phyloP scores from a whole-genome alignment of 768 basidiomycete genomes.

The Mycena haematopus region DNA sequence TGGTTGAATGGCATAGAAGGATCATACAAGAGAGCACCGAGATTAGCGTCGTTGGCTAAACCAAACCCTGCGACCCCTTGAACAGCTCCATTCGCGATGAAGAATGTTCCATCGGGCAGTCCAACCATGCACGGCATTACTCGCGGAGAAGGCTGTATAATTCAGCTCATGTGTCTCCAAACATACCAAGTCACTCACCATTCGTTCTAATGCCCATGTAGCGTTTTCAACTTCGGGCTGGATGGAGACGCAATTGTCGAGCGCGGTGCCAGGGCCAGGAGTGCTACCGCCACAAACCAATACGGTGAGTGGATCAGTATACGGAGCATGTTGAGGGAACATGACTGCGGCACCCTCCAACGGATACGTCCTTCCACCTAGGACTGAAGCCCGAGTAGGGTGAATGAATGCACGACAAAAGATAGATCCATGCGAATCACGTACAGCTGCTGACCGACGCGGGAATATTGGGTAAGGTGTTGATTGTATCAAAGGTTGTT shows the following conservation, averaged over 20 bases:
- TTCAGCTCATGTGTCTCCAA: neutral
- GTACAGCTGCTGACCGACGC: conserved; percentile 72
- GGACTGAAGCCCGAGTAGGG: conserved; percentile 45
- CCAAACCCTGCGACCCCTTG: conserved; percentile 65
- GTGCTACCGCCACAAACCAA: conserved; percentile 82
- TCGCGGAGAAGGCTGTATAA: conserved; percentile 64
- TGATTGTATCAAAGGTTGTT: conserved; percentile 64
- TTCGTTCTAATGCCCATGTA: conserved; percentile 77
- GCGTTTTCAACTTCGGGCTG: conserved; percentile 67
- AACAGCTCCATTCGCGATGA: conserved; percentile 65
- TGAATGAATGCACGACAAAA: neutral
- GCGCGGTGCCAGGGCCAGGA: conserved; percentile 52
- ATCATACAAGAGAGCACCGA: conserved; percentile 59
- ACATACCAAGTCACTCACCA: conserved; percentile 55
- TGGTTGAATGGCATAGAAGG: conserved; percentile 51
- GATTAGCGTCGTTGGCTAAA: conserved; percentile 54
- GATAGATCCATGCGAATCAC: conserved; percentile 26
- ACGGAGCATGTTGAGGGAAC: conserved; percentile 74
- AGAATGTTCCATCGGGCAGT: conserved; percentile 62
- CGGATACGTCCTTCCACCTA: conserved; percentile 81
- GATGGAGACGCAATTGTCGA: conserved; percentile 78
- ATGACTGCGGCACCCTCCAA: conserved; percentile 74
- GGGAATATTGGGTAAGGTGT: conserved; percentile 72
- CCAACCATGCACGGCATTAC: conserved; percentile 77
- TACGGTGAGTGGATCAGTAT: conserved; percentile 72